These are phyloP conservation scores for Blastobotrys ciferrii DNA, from an alignment of 1,139 yeast genomes.

Conservation along the genomic window DNA sequence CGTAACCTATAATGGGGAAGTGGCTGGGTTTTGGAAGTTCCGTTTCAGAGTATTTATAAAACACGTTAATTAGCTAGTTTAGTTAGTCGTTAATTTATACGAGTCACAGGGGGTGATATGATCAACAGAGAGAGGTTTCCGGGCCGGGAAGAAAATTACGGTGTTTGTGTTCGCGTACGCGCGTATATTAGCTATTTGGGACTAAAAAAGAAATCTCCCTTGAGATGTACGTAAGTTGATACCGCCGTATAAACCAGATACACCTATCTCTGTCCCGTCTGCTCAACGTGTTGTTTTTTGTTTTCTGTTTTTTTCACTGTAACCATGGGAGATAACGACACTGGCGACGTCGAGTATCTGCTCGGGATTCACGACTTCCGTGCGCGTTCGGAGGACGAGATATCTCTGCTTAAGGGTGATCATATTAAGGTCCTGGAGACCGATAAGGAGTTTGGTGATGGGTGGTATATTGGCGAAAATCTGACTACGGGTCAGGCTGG, in stretches of 20 bases:
- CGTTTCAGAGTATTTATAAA: no score
- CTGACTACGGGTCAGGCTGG: constrained; percentile 71
- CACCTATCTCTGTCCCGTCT: neutral
- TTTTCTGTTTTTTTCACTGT: neutral
- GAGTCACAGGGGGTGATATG: no score
- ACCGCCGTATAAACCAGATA: neutral
- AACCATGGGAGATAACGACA: constrained; percentile 5
- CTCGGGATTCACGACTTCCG: constrained; percentile 79
- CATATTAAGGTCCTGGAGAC: constrained; percentile 85
- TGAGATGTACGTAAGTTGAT: neutral
- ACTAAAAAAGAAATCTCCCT: neutral
- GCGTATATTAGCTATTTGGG: neutral
- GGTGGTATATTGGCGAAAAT: constrained; percentile 90
- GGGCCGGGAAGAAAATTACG: neutral
- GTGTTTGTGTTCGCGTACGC: neutral
- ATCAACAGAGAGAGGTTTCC: no score
- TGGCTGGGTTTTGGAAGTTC: no score
- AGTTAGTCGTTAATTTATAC: neutral
- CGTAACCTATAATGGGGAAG: no score
- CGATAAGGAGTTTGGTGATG: constrained; percentile 91
- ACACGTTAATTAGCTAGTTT: no score
- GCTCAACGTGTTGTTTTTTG: neutral
- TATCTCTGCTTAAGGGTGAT: constrained; percentile 77
- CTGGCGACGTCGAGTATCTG: constrained; percentile 31
- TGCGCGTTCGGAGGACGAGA: constrained; percentile 87